Evolutionary conservation across 179 eudicot genomes (phyloP).

Genomic region (Actinidia chinensis): DNA sequence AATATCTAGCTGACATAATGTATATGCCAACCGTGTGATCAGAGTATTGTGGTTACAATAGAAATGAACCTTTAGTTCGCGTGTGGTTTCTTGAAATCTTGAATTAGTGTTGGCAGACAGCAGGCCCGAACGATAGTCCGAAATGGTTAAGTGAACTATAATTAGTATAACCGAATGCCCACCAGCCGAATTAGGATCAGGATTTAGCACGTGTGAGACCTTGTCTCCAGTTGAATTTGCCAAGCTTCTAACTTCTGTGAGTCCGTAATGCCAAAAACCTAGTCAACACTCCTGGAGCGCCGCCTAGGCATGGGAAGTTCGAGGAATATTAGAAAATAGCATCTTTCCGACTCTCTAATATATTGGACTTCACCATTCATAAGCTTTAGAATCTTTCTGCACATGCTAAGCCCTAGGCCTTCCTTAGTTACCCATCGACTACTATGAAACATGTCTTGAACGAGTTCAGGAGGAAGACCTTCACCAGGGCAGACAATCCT

Average conservation of each 20-base stretch:
- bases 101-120: not conserved
- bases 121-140: constrained; percentile 1
- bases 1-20: too few species aligned
- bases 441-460: constrained; percentile 92
- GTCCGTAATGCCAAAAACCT: constrained; percentile 1
- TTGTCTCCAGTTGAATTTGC: not conserved
- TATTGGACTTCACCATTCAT: constrained; percentile 93
- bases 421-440: constrained; percentile 79
- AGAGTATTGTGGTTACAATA: too few species aligned
- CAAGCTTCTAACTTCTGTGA: not conserved
- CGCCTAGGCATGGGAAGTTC: constrained; percentile 60
- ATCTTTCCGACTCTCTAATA: constrained; percentile 82
- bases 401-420: constrained; percentile 92
- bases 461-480: constrained; percentile 83
- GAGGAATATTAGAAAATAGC: constrained; percentile 71
- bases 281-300: constrained; percentile 35
- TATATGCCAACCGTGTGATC: too few species aligned
- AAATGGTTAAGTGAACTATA: not conserved
- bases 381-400: constrained; percentile 74
- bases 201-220: not conserved
- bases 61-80: too few species aligned
- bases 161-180: not conserved
- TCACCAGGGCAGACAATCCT: constrained; percentile 91
- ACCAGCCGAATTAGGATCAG: not conserved
- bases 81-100: not conserved